Base-by-base conservation (phyloP, 208 protist species). In the Trypanosoma avium region DNA sequence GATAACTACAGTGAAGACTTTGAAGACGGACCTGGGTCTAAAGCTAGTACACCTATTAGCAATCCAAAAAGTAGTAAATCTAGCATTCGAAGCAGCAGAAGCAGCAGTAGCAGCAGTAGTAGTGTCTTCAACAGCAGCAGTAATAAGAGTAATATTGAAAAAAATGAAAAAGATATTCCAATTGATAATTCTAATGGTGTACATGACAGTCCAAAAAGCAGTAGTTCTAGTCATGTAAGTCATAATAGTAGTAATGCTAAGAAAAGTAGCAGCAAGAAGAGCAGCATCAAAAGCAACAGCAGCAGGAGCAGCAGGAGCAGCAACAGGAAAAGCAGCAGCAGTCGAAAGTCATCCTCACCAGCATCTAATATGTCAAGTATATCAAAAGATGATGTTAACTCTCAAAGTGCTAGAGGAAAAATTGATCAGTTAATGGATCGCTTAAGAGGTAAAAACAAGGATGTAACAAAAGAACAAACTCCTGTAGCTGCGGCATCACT, bases 171-270 rank as follows among this genome's bases (percentile, higher is more conserved):
- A n/a, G n/a, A n/a, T n/a, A n/a, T n/a, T n/a, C n/a, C n/a, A n/a
- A n/a, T n/a, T n/a, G n/a, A n/a, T n/a, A n/a, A n/a, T n/a, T n/a
- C n/a, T n/a, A n/a, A n/a, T n/a, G n/a, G 33, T 38, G 33, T 38
- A 38, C 33, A 38, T 38, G 4, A 4, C 4, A 38, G 4, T 38
- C 10, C 33, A 4, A 38, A 24, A 27, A 24, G 43, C 8, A 49
- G 43, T 49, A 15, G n/a, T 4, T 21, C 43, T 49, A 17, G 43
- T 13, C 10, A n/a, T n/a, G 17, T 8, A 8, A 42, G 36, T 50
- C 70, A 63, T 59, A 69, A 40, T 75, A 81, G 47, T 52, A 64
- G 19, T 27, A 69, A 0, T 50, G 67, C 30, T 84, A 79, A 50
- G 57, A 67, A 57, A 33, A 22, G 7, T 15, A 8, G 50, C 29